These are phyloP conservation scores for Oldenlandia corymbosa DNA, from an alignment of 257 asterid genomes.

Conservation along the genomic window DNA sequence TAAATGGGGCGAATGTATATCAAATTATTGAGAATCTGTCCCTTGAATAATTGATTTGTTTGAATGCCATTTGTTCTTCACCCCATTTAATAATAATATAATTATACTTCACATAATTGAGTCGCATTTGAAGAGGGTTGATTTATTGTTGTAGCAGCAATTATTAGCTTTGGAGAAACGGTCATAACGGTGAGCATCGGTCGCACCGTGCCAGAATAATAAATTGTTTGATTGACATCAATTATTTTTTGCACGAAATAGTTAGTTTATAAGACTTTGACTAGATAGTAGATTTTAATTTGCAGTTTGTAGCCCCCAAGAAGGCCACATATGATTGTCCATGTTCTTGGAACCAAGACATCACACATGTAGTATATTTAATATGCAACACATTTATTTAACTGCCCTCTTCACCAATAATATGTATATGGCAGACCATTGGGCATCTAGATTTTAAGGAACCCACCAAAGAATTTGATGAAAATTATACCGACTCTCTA, in stretches of 20 bases:
- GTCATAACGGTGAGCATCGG: too few species aligned
- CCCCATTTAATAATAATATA: too few species aligned
- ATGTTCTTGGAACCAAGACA: slow-evolving; percentile 13
- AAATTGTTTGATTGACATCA: neutral
- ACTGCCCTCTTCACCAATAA: neutral
- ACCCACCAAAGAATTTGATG: slow-evolving; percentile 11
- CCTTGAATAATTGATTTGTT: neutral
- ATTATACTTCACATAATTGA: too few species aligned
- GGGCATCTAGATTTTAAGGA: slow-evolving; percentile 11
- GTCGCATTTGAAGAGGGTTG: too few species aligned
- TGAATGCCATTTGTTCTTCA: too few species aligned
- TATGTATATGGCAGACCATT: neutral
- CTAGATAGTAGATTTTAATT: too few species aligned
- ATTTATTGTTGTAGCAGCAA: too few species aligned
- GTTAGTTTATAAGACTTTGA: neutral
- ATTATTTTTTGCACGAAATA: neutral
- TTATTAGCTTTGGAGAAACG: too few species aligned
- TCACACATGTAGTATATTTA: neutral
- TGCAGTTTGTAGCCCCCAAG: slow-evolving; percentile 6
- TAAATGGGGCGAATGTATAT: neutral
- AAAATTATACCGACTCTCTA: neutral
- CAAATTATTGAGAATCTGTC: neutral
- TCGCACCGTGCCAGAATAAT: slow-evolving; percentile 4
- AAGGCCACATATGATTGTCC: slow-evolving; percentile 3
- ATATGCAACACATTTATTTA: too few species aligned